Conservation (phyloP, 1,139 yeast genomes). For the Scheffersomyces titani region DNA sequence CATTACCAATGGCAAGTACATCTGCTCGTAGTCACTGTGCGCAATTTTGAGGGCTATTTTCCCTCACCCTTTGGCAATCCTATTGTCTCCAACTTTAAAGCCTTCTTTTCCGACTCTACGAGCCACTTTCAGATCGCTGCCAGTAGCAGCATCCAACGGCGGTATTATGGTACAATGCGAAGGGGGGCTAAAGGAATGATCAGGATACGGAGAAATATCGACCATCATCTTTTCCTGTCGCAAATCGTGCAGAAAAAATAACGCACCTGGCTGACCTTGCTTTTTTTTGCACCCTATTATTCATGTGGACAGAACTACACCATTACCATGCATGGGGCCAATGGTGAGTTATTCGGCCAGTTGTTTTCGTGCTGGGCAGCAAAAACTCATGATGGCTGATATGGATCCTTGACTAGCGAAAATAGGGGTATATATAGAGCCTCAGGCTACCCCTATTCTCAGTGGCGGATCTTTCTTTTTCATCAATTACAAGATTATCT, state of each 20-base stretch:
- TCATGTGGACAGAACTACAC: not conserved
- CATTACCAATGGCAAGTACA: no score
- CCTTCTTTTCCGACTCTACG: no score
- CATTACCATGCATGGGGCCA: not conserved
- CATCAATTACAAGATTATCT: not conserved
- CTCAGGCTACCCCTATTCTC: not conserved
- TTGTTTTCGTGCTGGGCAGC: not conserved
- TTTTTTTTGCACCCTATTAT: not conserved
- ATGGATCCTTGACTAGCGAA: not conserved
- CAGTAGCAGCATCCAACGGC: not conserved
- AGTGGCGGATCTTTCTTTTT: not conserved
- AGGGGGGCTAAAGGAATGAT: not conserved
- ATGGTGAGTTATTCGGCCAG: not conserved
- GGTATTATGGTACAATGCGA: not conserved
- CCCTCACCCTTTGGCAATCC: no score
- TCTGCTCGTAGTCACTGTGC: no score
- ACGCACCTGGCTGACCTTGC: not conserved
- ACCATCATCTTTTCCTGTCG: not conserved
- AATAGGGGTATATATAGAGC: constrained; percentile 1
- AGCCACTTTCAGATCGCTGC: not conserved
- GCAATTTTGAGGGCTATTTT: no score
- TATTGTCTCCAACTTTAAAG: no score
- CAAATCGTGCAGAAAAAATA: not conserved
- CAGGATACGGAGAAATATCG: not conserved
- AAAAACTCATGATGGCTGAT: not conserved